Conservation (phyloP, 441 rosid genomes). For the Eruca vesicaria region DNA sequence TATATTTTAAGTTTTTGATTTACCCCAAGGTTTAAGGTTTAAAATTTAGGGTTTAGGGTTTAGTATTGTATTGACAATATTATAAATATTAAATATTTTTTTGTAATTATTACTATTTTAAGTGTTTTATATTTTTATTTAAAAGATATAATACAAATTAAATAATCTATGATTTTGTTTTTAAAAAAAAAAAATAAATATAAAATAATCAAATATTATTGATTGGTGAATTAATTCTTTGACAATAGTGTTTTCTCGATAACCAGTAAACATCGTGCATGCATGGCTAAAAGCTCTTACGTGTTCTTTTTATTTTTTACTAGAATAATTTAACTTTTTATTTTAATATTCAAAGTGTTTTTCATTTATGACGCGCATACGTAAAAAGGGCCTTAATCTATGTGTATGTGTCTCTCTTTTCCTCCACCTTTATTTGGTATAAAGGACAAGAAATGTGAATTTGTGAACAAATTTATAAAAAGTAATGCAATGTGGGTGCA, state of each 20-base stretch:
- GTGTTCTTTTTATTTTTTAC: conserved; percentile 21
- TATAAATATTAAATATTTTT: no score
- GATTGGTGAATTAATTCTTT: no score
- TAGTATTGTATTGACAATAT: no score
- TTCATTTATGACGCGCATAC: conserved; percentile 35
- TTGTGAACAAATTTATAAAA: neutral
- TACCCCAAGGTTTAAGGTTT: no score
- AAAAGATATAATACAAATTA: no score
- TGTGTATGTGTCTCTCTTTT: conserved; percentile 37
- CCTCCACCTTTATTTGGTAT: conserved; percentile 15
- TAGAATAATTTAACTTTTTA: neutral
- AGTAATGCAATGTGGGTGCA: conserved; percentile 25
- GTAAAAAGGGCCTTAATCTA: conserved; percentile 29
- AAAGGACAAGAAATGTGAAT: conserved; percentile 22
- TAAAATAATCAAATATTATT: no score
- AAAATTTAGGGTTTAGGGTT: no score
- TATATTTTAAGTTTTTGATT: no score
- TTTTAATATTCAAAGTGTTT: conserved; percentile 20
- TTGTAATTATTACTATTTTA: no score
- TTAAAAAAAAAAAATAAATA: no score
- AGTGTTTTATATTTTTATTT: no score
- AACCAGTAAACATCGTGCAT: conserved; percentile 31
- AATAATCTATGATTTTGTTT: no score
- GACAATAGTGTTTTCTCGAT: conserved; percentile 20
- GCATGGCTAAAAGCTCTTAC: conserved; percentile 37